phyloP scores from a whole-genome alignment of 768 basidiomycete species.

The Lactarius akahatsu region DNA sequence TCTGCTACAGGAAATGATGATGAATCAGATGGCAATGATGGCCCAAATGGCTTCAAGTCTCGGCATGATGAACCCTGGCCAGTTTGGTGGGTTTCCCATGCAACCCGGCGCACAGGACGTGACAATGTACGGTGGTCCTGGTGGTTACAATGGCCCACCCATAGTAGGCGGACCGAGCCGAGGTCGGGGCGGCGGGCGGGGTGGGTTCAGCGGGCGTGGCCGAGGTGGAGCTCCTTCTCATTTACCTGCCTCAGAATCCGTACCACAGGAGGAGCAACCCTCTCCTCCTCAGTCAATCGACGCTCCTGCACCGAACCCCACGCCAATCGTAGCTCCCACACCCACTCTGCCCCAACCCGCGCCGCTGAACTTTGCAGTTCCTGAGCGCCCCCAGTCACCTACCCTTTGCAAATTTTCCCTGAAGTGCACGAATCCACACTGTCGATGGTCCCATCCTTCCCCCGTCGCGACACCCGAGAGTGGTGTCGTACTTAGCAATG shows the following conservation, averaged over 20 bases:
- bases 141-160: slow-evolving; percentile 34
- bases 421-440: slow-evolving; percentile 88
- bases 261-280: slow-evolving; percentile 26
- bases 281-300: slow-evolving; percentile 27
- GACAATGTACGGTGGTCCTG: slow-evolving; percentile 43
- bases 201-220: slow-evolving; percentile 29
- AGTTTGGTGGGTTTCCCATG: slow-evolving; percentile 62
- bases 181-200: slow-evolving; percentile 37
- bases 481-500: slow-evolving; percentile 91
- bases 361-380: slow-evolving; percentile 53
- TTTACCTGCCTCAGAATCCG: slow-evolving; percentile 23
- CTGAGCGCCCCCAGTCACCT: slow-evolving; percentile 82
- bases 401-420: slow-evolving; percentile 91
- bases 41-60: slow-evolving; percentile 85
- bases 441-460: slow-evolving; percentile 91
- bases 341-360: slow-evolving; percentile 34
- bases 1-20: slow-evolving; percentile 85
- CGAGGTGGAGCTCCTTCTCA: slow-evolving; percentile 27
- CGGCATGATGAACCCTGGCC: slow-evolving; percentile 71
- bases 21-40: slow-evolving; percentile 92
- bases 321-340: slow-evolving; percentile 30
- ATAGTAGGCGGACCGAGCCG: slow-evolving; percentile 49
- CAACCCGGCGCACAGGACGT: slow-evolving; percentile 49
- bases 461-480: slow-evolving; percentile 96
- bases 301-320: slow-evolving; percentile 25